These are phyloP conservation scores for Aspergillus sp. DNA, from an alignment of 2,329 filamentous ascomycete genomes.

Conservation along the genomic window DNA sequence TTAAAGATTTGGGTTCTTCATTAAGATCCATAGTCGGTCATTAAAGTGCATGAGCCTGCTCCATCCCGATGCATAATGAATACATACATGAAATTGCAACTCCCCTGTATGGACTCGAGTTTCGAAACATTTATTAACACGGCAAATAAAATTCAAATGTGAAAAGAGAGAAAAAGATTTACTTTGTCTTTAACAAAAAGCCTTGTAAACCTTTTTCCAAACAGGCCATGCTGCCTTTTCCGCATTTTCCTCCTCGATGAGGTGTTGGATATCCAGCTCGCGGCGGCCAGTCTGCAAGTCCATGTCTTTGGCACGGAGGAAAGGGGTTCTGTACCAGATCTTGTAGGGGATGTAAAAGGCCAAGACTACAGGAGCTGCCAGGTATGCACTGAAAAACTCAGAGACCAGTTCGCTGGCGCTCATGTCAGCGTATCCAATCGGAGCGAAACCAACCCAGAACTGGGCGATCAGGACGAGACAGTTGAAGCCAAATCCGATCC, in stretches of 20 bases:
- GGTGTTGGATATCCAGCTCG: slow-evolving; percentile 73
- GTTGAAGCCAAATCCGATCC: slow-evolving; percentile 73
- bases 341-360: slow-evolving; percentile 69
- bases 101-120: background rate
- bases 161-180: background rate
- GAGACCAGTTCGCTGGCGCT: slow-evolving; percentile 46
- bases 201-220: slow-evolving; percentile 74
- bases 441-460: slow-evolving; percentile 82
- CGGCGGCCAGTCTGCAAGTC: slow-evolving; percentile 80
- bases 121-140: background rate
- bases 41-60: background rate
- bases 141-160: slow-evolving; percentile 3
- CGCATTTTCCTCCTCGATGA: slow-evolving; percentile 74
- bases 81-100: slow-evolving; percentile 2
- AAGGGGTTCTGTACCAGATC: slow-evolving; percentile 63
- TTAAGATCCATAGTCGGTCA: too few species aligned
- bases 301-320: slow-evolving; percentile 69
- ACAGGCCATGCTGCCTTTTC: slow-evolving; percentile 67
- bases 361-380: slow-evolving; percentile 55
- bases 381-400: slow-evolving; percentile 64
- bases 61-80: background rate
- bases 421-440: slow-evolving; percentile 54
- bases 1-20: too few species aligned
- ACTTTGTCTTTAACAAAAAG: slow-evolving; percentile 54
- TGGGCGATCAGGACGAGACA: slow-evolving; percentile 71